Percentiles rank a stretch among this genome's conserved stretches.
phyloP scores from a whole-genome alignment of 306 rosid genomes.

The Herpetospermum pedunculosum region DNA sequence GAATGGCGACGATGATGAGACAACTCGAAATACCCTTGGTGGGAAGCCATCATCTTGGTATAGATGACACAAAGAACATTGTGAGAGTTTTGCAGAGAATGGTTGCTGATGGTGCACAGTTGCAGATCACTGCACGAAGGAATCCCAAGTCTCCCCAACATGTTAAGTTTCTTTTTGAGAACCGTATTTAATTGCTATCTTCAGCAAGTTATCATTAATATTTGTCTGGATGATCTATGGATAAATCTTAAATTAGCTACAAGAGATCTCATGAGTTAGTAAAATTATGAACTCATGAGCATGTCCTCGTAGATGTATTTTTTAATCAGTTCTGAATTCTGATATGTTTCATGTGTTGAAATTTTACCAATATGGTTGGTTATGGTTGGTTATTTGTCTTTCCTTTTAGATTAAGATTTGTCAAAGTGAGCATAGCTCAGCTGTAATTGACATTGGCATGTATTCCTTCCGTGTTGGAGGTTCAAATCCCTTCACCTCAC shows the following conservation, averaged over 20 bases:
- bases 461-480: no score
- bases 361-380: no score
- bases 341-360: not conserved
- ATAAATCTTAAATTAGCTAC: not conserved
- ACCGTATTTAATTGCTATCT: conserved; percentile 45
- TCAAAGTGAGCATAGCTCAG: no score
- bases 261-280: not conserved
- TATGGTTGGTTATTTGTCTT: no score
- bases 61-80: conserved; percentile 87
- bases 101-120: conserved; percentile 67
- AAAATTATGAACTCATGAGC: not conserved
- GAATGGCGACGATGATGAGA: conserved; percentile 87
- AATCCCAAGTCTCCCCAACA: conserved; percentile 36
- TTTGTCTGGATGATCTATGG: not conserved
- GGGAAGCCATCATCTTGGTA: conserved; percentile 98
- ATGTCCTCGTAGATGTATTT: not conserved
- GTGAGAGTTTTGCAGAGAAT: conserved; percentile 62
- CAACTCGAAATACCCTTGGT: conserved; percentile 53
- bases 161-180: conserved; percentile 59
- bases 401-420: no score
- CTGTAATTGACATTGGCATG: no score
- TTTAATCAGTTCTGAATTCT: not conserved
- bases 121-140: conserved; percentile 66
- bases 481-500: no score
- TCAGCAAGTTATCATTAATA: not conserved